A percentile compares a stretch with the other conserved stretches of the same genome.
These are phyloP conservation scores for Chaetomium strumarium DNA, from an alignment of 2,329 filamentous ascomycete genomes.

Conservation along the genomic window DNA sequence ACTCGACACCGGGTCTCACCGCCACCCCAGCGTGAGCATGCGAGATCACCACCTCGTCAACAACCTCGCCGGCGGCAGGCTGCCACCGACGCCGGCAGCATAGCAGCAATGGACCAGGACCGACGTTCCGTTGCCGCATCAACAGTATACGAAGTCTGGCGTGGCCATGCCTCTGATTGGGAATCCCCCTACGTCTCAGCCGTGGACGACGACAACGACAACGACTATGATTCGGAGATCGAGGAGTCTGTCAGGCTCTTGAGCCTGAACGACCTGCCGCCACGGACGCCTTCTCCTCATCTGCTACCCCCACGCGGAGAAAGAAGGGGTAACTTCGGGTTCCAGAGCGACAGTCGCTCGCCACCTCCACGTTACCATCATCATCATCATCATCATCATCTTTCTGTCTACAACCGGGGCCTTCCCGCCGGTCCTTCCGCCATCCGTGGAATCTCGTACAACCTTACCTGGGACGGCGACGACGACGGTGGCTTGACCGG, in stretches of 20 bases:
- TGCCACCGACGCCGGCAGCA: conserved; percentile 10
- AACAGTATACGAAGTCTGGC: conserved; percentile 23
- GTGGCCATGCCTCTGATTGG: conserved; percentile 22
- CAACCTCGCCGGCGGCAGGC: neutral
- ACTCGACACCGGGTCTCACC: neutral
- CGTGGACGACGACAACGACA: conserved; percentile 5
- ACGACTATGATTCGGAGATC: conserved; percentile 5
- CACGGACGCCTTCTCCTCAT: conserved; percentile 5
- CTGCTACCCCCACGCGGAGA: conserved; percentile 6
- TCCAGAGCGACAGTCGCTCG: neutral
- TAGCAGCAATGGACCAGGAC: conserved; percentile 14
- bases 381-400: neutral
- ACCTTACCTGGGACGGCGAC: neutral
- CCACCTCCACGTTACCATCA: neutral
- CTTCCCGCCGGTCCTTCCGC: neutral
- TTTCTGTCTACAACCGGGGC: neutral
- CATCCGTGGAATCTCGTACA: neutral
- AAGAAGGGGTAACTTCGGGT: conserved; percentile 3
- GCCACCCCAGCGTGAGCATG: neutral
- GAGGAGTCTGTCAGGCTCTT: conserved; percentile 3
- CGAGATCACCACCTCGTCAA: neutral
- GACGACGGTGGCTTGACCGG: no score
- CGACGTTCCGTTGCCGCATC: conserved; percentile 16
- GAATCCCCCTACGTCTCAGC: conserved; percentile 22
- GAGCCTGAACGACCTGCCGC: conserved; percentile 4